A percentile compares a stretch with the other conserved stretches of the same genome.
phyloP scores from a whole-genome alignment of 441 rosid genomes.

The Breynia disticha region DNA sequence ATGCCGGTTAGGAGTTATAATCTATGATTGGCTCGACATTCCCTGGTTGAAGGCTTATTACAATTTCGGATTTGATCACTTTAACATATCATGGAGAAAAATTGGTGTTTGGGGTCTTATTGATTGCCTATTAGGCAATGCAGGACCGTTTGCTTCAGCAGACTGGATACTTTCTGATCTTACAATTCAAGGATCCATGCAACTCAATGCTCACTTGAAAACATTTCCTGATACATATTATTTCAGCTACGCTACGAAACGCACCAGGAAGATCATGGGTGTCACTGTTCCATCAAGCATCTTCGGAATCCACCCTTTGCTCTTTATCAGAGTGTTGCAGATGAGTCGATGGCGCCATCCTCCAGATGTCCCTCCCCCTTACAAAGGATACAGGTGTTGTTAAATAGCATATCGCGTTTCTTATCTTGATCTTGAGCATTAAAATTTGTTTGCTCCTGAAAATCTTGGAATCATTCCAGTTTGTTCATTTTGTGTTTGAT shows the following conservation, averaged over 20 bases:
- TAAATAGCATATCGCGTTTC: too few relatives aligned
- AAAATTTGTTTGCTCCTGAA: too few relatives aligned
- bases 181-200: slow-evolving; percentile 76
- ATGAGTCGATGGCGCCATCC: slow-evolving; percentile 83
- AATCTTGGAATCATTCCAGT: too few relatives aligned
- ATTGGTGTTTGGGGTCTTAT: slow-evolving; percentile 55
- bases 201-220: slow-evolving; percentile 49
- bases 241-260: slow-evolving; percentile 85
- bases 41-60: slow-evolving; percentile 72
- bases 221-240: slow-evolving; percentile 78
- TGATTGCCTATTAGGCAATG: slow-evolving; percentile 59
- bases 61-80: slow-evolving; percentile 95
- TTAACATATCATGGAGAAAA: slow-evolving; percentile 60
- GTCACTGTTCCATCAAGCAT: slow-evolving; percentile 72
- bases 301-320: slow-evolving; percentile 75
- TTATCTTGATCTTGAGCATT: too few relatives aligned
- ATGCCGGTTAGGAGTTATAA: slow-evolving; percentile 68
- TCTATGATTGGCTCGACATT: slow-evolving; percentile 90
- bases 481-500: too few relatives aligned
- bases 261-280: slow-evolving; percentile 60
- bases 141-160: slow-evolving; percentile 74
- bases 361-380: slow-evolving; percentile 54
- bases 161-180: slow-evolving; percentile 99
- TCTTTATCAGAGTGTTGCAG: slow-evolving; percentile 77
- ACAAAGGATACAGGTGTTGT: slow-evolving; percentile 82